Base-by-base conservation (phyloP, 2,329 filamentous ascomycete species). In the Colletotrichum liaoningense region DNA sequence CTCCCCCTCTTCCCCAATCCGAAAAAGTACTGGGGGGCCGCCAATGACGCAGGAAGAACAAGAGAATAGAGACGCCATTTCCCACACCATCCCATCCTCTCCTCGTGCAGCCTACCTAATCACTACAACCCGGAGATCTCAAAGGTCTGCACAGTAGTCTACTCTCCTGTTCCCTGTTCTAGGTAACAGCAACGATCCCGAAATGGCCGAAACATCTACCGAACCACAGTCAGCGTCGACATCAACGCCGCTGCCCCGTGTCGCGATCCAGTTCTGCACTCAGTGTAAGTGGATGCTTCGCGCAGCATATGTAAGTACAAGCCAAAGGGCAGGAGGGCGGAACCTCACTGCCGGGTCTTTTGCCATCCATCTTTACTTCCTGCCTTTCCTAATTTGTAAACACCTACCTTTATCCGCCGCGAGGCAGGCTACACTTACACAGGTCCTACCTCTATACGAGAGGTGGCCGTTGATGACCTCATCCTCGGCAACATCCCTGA, bases 261-360 rank as follows among this genome's bases (percentile, higher is more conserved):
- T 98, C 66, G 92, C 92, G n/a, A 98, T 98, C 79, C 91, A 93
- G 77, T 98, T 94, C 85, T 98, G 95, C 85, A 98, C 94, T 0
- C 95, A 98, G 84, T 98, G 95, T 84, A 94, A 94, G 85, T 97
- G 95, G 95, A 94, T 97, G 90, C 85, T 97, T 12, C 87, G 95
- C 73, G 94, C 95, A 46, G 94, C 94, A 77, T 97, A 97, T 83
- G 94, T 96, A 89, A 77, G 89, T 83, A 57, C 57, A 59, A n/a
- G 16, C 33, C 28, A 42, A 42, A 26, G 19, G 28, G 22, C 7
- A 49, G 16, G 19, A 9, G 19, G 19, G 4, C 28, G 12, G n/a
- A 19, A 14, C 38, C 56, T 63, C 42, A 55, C 38, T 42, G 5
- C 38, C 38, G 38, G 38, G 65, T 54, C 54, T 56, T 26, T 35